Conservation (phyloP, 441 rosid species). For the Gossypium laxum region DNA sequence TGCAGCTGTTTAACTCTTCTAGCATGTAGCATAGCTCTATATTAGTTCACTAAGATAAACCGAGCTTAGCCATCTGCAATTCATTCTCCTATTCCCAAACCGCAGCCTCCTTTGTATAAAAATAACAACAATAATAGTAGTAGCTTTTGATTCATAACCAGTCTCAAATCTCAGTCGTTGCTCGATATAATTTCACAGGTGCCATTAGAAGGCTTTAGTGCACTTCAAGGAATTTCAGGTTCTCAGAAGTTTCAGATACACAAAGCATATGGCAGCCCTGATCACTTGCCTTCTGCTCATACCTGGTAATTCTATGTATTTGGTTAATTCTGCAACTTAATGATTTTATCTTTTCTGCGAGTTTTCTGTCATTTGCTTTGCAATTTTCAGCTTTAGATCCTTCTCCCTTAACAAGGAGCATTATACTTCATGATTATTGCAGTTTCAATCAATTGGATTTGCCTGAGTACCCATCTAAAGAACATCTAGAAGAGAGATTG, state of each 20-base stretch:
- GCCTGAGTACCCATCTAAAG: constrained; percentile 87
- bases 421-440: constrained; percentile 19
- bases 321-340: background rate
- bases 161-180: background rate
- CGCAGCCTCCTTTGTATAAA: background rate
- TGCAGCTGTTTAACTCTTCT: background rate
- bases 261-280: constrained; percentile 87
- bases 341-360: too few relatives aligned
- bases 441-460: constrained; percentile 93
- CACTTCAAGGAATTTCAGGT: constrained; percentile 94
- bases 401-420: background rate
- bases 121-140: background rate
- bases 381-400: background rate
- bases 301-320: constrained; percentile 47
- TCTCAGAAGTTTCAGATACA: constrained; percentile 93
- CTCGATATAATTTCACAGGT: constrained; percentile 37
- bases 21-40: background rate
- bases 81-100: background rate
- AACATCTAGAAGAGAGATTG: constrained; percentile 78
- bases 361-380: background rate
- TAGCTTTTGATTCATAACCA: background rate
- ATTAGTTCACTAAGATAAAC: background rate
- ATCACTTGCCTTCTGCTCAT: constrained; percentile 91
- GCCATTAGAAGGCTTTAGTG: constrained; percentile 88
- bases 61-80: background rate